Evolutionary conservation across 169 alveolate species (phyloP), one percentile per base, ranked within the genome.

Genomic region (Neospora caninum): DNA sequence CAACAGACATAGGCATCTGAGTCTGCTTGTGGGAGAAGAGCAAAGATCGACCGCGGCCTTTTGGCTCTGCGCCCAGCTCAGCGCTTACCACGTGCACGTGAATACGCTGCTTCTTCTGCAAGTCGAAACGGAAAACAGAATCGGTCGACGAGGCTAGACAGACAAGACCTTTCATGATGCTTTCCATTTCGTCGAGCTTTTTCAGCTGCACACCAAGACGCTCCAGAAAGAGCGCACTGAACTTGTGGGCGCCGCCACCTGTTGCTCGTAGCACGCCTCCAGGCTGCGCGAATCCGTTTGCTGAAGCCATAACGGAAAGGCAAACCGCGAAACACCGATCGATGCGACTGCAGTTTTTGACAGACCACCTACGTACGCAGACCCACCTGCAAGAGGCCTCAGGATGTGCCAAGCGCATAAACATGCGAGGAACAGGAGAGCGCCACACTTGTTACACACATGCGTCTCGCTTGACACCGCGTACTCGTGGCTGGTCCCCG

Each of bases 201-300:
- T 80, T 87, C 64, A 97, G 91, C 39, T 95, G 93, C 38, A 97
- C 94, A 43, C 97, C 94, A 25, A 97, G 95, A 89, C 95, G 94
- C 82, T 95, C 92, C 89, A 94, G 97, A 43, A 97, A 92, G 31
- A 96, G 84, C 58, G 94, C 92, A 67, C 93, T 42, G 91, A 70
- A 97, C 96, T 98, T 98, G 93, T 95, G 95, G 2, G 99, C 98
- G 27, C 99, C 99, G 36, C 99, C 99, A 69, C 99, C 99, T 13
- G 99, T 97, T 45, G 97, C 97, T 43, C 95, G 64, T 39, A 96
- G 89, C 78, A 54, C 92, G 10, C 94, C 94, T 41, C 96, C 95
- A 31, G 45, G 42, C 34, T 88, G 82, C 13, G 80, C 87, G 41
- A 70, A 70, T 53, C 89, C 82, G 64, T 88, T 83, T 38, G 92